Base-by-base conservation (phyloP, 306 rosid species). In the Crotalaria pallida region DNA sequence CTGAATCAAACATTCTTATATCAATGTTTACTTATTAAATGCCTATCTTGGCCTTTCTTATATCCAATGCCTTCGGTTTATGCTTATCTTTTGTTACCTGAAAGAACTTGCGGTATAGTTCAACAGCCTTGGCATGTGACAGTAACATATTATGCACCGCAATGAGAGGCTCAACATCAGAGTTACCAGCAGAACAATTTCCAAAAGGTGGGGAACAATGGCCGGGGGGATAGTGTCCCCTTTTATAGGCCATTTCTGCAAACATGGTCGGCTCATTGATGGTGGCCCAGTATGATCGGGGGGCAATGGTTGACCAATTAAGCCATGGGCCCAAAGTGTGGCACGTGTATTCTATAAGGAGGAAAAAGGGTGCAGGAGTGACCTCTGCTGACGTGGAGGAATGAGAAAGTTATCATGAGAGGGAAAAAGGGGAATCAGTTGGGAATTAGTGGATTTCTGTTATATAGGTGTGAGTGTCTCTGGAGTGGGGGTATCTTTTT, bases 201-300 rank as follows among this genome's bases (percentile, higher is more conserved):
- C 96, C 96, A 63, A 85, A 90, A 1, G 96, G 91, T 0, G 55
- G 74, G 0, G 93, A 85, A 65, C 96, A 90, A 10, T 41, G 89
- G 38, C 49, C 82, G 0, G 96, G 91, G 1, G 96, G 75, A 38
- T 48, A 80, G 24, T 0, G n/a, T 69, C 90, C 90, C 27, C 11
- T 52, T 1, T 49, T 24, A 69, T 47, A 86, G 19, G 50, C 86
- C 69, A 65, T 45, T 12, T 75, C 62, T 26, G 74, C 33, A 29
- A 53, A 12, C 41, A 83, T 15, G 58, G 15, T 79, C 1, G 90
- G 90, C 44, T 86, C 90, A 59, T 86, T 86, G 73, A 86, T 81
- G 6, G 88, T 86, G 3, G 17, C 11, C 90, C 88, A 86, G 29
- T n/a, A n/a, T n/a, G n/a, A n/a, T n/a, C n/a, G n/a, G n/a, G n/a